Evolutionary conservation across 2,329 filamentous ascomycete species (phyloP), one percentile per base, ranked within the genome.

Genomic region (Xylaria sp.): DNA sequence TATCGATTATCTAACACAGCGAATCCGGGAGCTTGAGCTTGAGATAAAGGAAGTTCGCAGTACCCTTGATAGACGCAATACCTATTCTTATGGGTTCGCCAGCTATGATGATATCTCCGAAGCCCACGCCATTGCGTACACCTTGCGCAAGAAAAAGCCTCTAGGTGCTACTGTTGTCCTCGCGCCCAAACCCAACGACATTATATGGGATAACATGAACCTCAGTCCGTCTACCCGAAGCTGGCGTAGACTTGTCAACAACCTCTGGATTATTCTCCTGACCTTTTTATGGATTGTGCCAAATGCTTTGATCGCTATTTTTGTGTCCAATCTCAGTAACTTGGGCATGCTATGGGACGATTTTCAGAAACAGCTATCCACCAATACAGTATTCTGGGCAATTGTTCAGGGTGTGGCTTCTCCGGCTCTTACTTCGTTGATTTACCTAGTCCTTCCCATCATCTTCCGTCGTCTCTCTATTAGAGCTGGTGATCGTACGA

Each of bases 151-250:
- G 58, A 96, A 96, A 83, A 92, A 91, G 74, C 93, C 93, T 0
- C 86, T 92, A 48, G 93, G 93, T 5, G 90, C 93, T 0, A 92
- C 88, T 0, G 88, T 99, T 64, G 85, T 83, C 5, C 85, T 98
- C 16, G 94, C 96, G 0, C 94, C 96, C 1, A 89, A 90, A 67
- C 95, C 96, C 2, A 93, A 92, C 77, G 95, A 98, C 78, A 88
- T 99, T 62, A 97, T 99, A 72, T 99, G 96, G 96, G 91, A 93
- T 78, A 99, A 99, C 76, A 87, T 99, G 83, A 87, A 89, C 5
- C 83, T 98, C 65, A 88, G 86, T 18, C 90, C 90, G 47, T 83
- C 87, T 32, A 87, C 90, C 0, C 88, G 94, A 62, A 87, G 87
- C 70, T 92, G 91, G 82, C 91, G 91, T 74, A 86, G 91, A 47